Evolutionary conservation across 2,329 filamentous ascomycete genomes (phyloP).

Genomic region (Curvularia sp.): DNA sequence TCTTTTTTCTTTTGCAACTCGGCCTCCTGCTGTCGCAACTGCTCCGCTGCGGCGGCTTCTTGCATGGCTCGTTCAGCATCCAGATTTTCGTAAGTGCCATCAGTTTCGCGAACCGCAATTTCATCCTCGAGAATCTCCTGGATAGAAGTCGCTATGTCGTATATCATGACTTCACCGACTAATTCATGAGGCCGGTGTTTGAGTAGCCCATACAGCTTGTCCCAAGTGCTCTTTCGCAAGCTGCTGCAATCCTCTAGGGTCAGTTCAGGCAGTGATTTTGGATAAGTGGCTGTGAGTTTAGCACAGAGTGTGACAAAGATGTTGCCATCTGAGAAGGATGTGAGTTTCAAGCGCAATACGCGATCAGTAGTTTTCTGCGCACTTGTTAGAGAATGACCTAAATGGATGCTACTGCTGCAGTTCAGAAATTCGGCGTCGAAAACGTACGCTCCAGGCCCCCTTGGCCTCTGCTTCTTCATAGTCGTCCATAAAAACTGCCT

Average conservation of each 20-base stretch:
- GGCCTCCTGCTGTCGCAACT: slow-evolving; percentile 58
- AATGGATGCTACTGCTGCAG: neutral
- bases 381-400: neutral
- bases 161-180: slow-evolving; percentile 70
- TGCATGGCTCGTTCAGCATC: slow-evolving; percentile 88
- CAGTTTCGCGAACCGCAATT: slow-evolving; percentile 76
- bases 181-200: slow-evolving; percentile 71
- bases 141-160: slow-evolving; percentile 65
- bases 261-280: slow-evolving; percentile 78
- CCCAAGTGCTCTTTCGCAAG: slow-evolving; percentile 73
- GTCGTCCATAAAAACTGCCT: slow-evolving; percentile 89
- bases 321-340: slow-evolving; percentile 74
- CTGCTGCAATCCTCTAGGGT: slow-evolving; percentile 69
- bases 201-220: slow-evolving; percentile 73
- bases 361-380: slow-evolving; percentile 77
- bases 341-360: slow-evolving; percentile 80
- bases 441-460: slow-evolving; percentile 82
- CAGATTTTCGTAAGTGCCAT: slow-evolving; percentile 79
- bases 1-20: slow-evolving; percentile 51
- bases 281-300: slow-evolving; percentile 87
- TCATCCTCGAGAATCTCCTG: slow-evolving; percentile 82
- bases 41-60: slow-evolving; percentile 71
- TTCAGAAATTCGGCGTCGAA: neutral
- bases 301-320: slow-evolving; percentile 76
- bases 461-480: slow-evolving; percentile 76